phyloP scores from a whole-genome alignment of 768 basidiomycete species.

The Mycena rebaudengoi region DNA sequence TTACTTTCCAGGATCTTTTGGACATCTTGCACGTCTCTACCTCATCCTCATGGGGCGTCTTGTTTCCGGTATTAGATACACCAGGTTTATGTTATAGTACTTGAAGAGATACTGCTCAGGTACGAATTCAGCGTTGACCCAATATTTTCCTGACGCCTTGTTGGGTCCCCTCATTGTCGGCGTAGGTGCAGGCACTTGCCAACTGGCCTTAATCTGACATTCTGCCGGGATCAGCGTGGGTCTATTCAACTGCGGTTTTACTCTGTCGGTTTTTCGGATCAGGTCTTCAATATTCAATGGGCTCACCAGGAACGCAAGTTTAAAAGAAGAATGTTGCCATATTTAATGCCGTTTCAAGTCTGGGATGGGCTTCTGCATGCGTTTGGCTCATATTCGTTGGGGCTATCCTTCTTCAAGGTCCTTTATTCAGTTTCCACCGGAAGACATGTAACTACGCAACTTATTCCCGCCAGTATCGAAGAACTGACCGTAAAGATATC shows the following conservation, averaged over 20 bases:
- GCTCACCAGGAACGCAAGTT: conserved; percentile 65
- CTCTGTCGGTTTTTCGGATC: conserved; percentile 64
- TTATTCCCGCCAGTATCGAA: background rate
- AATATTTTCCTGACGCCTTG: background rate
- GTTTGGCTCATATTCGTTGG: conserved; percentile 55
- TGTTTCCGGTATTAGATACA: conserved; percentile 66
- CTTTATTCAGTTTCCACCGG: too few relatives aligned
- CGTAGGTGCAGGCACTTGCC: conserved; percentile 65
- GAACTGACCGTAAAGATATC: background rate
- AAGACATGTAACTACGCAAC: too few relatives aligned
- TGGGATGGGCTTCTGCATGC: conserved; percentile 57
- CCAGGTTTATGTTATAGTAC: conserved; percentile 76
- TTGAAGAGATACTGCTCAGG: conserved; percentile 72
- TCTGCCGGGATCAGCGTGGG: conserved; percentile 69
- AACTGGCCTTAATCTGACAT: conserved; percentile 70
- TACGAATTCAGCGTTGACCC: background rate
- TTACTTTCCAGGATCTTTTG: too few relatives aligned
- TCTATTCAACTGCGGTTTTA: conserved; percentile 73
- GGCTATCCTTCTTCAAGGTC: conserved; percentile 33
- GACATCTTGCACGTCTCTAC: too few relatives aligned
- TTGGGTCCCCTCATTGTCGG: conserved; percentile 70
- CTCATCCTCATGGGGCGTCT: conserved; percentile 78
- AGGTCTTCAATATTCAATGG: conserved; percentile 75
- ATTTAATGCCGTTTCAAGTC: conserved; percentile 33
- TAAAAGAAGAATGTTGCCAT: background rate